Base-by-base conservation (phyloP, 106 monocot species). In the Alisma plantagoaquatica region DNA sequence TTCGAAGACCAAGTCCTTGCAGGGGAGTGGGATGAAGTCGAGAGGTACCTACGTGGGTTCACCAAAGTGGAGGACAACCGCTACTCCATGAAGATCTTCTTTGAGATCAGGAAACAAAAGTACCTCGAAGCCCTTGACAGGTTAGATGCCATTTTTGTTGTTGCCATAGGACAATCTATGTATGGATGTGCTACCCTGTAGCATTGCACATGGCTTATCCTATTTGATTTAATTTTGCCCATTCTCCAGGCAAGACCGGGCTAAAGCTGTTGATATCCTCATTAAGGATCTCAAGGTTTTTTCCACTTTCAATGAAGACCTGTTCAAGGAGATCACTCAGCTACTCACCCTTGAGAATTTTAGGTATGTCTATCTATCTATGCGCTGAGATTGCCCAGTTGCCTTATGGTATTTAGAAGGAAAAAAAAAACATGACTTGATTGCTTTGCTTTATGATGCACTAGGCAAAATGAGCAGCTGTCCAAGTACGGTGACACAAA, bases 1-100 rank as follows among this genome's bases (percentile, higher is more conserved):
- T 98, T 98, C 44, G 96, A 98, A 67, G 96, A 98, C 25, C 78
- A 75, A 58, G 84, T 81, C 26, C 68, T 70, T 48, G 81, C 83
- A 16, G 96, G 96, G 29, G 96, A 96, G 60, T 96, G 96, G 96
- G 84, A 96, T 50, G 96, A 96, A 45, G 96, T 89, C 8, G 96
- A 96, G 47, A 57, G 62, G 28, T 96, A 96, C 55, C 71, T 96
- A 22, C 69, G 78, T 42, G 96, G 96, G 12, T 96, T 96, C 55
- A 96, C 96, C 2, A 78, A 83, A 52, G 78, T 82, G 8, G 79
- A 96, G 47, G 92, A 92, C 23, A 92, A 92, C 43, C 63, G 86
- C 7, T 92, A 92, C 46, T 92, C 92, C 27, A 92, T 92, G 92
- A 92, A 92, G 32, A 87, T 92, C 2, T 92, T 92, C 63, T 92